phyloP scores from a whole-genome alignment of 306 rosid genomes.

The Cicer yamashitae region DNA sequence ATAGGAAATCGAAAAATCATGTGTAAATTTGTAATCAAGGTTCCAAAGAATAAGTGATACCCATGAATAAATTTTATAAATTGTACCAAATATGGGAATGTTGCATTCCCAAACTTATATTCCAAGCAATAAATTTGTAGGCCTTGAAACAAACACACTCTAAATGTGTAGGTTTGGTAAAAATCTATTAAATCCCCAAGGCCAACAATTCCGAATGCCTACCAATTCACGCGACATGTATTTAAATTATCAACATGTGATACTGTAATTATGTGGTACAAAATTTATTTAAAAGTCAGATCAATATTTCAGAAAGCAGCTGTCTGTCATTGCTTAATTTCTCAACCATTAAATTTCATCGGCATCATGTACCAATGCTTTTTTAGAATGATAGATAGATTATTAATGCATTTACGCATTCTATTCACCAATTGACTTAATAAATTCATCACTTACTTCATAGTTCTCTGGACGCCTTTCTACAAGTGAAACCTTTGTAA shows the following conservation, averaged over 20 bases:
- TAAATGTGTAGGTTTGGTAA: neutral
- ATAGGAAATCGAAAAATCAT: neutral
- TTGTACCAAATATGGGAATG: neutral
- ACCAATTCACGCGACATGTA: neutral
- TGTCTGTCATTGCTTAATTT: slow-evolving; percentile 11
- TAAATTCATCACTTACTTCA: slow-evolving; percentile 84
- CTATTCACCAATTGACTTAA: slow-evolving; percentile 35
- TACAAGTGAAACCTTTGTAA: slow-evolving; percentile 89
- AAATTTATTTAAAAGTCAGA: slow-evolving; percentile 20
- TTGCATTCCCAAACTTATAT: neutral
- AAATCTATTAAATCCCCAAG: neutral
- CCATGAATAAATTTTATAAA: neutral
- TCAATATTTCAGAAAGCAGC: slow-evolving; percentile 23
- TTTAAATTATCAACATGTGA: slow-evolving; percentile 24
- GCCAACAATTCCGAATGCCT: slow-evolving; percentile 25
- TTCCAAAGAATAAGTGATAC: neutral
- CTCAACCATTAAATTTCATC: slow-evolving; percentile 22
- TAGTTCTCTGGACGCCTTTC: slow-evolving; percentile 99
- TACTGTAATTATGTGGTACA: neutral
- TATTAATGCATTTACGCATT: neutral
- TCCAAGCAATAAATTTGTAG: neutral
- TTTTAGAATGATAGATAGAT: neutral
- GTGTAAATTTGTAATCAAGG: neutral
- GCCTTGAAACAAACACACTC: neutral
- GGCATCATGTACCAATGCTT: neutral